Base-by-base conservation (phyloP, 2,329 filamentous ascomycete genomes). In the Colletotrichum acutatum region DNA sequence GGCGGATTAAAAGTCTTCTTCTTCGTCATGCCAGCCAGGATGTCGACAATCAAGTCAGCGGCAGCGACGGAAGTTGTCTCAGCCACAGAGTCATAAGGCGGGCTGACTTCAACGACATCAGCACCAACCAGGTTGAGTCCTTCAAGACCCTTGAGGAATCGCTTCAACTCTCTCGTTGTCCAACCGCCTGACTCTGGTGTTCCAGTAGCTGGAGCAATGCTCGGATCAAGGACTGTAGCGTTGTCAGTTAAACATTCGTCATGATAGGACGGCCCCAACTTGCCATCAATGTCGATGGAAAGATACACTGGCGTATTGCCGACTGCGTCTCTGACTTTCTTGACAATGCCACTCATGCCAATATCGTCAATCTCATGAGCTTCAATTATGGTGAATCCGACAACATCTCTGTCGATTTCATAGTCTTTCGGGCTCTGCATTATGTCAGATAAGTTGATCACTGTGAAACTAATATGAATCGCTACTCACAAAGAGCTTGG, bases 311-410 rank as follows among this genome's bases (percentile, higher is more conserved):
- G 42, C 19, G 42, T 49, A 8, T 49, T 49, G 19, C 42, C 42
- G 5, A 49, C 42, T n/a, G 42, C 42, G 61, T 88, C 81, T 79
- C 97, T 85, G 78, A 98, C 97, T 52, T 85, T 84, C n/a, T 90
- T 84, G 19, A 95, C 88, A 73, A 97, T 87, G 2, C 93, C 94
- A 73, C 86, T 84, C 0, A 90, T 88, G 22, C 95, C 94, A 7
- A 97, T 83, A 30, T 95, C 94, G 81, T 98, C 95, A 72, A 98
- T 94, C 76, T 97, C 94, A 80, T 97, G 94, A 8, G 93, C 90
- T n/a, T 90, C 88, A 76, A 97, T 93, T 28, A 69, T 67, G 26
- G 61, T 64, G 46, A 64, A 64, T n/a, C 61, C 61, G 26, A 64
- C 61, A 7, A 54, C 42, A 22, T 49, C 42, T 2, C 42, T 49